These are phyloP conservation scores for Aureobasidium pullulans DNA, from an alignment of 2,329 filamentous ascomycete genomes.

Conservation along the genomic window DNA sequence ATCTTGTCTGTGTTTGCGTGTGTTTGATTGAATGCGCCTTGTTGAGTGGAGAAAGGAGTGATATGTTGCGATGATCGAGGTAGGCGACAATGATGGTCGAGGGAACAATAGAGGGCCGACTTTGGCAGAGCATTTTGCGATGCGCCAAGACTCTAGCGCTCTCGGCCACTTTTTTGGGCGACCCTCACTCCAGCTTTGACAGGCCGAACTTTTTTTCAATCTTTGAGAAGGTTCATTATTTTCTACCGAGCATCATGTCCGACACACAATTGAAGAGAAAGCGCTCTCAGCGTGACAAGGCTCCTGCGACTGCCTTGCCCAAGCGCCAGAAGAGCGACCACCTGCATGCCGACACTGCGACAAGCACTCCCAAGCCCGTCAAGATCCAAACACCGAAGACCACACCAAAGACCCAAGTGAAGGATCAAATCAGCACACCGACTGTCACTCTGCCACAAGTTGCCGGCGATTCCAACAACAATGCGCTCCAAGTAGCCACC, in stretches of 20 bases:
- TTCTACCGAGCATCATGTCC: neutral
- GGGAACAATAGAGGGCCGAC: neutral
- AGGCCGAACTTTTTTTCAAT: neutral
- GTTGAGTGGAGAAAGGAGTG: neutral
- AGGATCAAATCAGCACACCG: neutral
- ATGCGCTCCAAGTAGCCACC: slow-evolving; percentile 5
- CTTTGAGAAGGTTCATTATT: no score
- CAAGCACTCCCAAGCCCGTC: slow-evolving; percentile 1
- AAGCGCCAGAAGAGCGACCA: slow-evolving; percentile 10
- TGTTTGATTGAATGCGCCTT: neutral
- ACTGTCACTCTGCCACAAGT: neutral
- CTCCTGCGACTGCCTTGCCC: slow-evolving; percentile 1
- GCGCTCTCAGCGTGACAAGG: slow-evolving; percentile 14
- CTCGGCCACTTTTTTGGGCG: no score
- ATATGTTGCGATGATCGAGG: neutral
- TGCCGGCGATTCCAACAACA: neutral
- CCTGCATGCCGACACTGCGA: neutral
- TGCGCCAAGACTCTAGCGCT: no score
- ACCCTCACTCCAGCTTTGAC: no score
- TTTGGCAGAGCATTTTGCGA: no score
- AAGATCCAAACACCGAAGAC: slow-evolving; percentile 10
- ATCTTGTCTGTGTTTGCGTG: slow-evolving; percentile 41
- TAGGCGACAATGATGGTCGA: neutral
- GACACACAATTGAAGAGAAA: slow-evolving; percentile 14
- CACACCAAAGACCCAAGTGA: neutral